Evolutionary conservation across 768 basidiomycete species (phyloP).

Genomic region (Hirschioporus abietinus): DNA sequence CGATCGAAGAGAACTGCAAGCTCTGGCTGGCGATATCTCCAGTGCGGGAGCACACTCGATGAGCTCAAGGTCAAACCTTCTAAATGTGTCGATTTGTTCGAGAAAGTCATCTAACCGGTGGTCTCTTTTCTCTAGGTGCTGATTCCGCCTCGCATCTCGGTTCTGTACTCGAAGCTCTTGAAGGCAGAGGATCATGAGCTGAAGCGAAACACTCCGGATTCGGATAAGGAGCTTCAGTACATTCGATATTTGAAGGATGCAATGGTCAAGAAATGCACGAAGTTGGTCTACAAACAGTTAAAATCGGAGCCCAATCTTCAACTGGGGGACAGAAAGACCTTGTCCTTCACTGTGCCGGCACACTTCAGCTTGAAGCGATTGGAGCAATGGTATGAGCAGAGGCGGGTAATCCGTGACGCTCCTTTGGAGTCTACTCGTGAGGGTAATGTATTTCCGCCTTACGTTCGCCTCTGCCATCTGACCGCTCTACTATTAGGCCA

Average conservation of each 20-base stretch:
- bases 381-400: slow-evolving; percentile 66
- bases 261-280: slow-evolving; percentile 76
- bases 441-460: neutral
- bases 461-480: neutral
- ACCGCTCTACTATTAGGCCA: neutral
- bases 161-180: slow-evolving; percentile 61
- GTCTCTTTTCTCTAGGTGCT: slow-evolving; percentile 45
- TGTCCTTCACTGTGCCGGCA: slow-evolving; percentile 50
- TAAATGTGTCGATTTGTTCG: neutral
- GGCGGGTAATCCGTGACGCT: neutral
- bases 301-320: slow-evolving; percentile 32
- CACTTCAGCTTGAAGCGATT: slow-evolving; percentile 73
- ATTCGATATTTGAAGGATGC: slow-evolving; percentile 77
- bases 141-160: slow-evolving; percentile 60
- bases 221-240: slow-evolving; percentile 67
- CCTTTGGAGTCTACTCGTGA: neutral
- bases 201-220: slow-evolving; percentile 32
- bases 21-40: slow-evolving; percentile 66
- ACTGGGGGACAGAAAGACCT: slow-evolving; percentile 32
- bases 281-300: slow-evolving; percentile 39
- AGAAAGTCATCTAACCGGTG: slow-evolving; percentile 10
- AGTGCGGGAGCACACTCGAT: slow-evolving; percentile 71
- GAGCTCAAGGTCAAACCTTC: slow-evolving; percentile 53
- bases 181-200: slow-evolving; percentile 59
- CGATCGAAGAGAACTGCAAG: slow-evolving; percentile 25